These are phyloP conservation scores for Sordaria brevicollis DNA, from an alignment of 495 filamentous ascomycete species.

Conservation along the genomic window DNA sequence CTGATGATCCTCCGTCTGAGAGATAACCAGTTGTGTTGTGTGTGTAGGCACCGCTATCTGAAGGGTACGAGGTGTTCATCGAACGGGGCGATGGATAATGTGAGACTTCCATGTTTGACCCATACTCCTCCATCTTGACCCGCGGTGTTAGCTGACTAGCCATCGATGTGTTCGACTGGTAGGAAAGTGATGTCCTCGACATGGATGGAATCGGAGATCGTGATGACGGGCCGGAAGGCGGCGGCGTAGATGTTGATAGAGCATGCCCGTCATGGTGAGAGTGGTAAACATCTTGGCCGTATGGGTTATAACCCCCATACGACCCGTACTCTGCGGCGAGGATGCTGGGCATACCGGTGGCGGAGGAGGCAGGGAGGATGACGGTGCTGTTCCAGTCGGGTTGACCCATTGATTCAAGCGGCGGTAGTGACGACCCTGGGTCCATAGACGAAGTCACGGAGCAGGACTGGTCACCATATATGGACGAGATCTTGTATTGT, in stretches of 20 bases:
- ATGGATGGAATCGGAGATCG: conserved; percentile 28
- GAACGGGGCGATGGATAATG: conserved; percentile 39
- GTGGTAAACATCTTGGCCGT: conserved; percentile 39
- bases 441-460: conserved; percentile 28
- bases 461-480: conserved; percentile 34
- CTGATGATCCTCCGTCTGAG: conserved; percentile 35
- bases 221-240: conserved; percentile 28
- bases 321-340: conserved; percentile 43
- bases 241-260: conserved; percentile 31
- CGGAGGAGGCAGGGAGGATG: conserved; percentile 29
- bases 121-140: conserved; percentile 46
- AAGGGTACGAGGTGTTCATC: conserved; percentile 28
- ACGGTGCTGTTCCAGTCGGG: conserved; percentile 30
- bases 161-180: conserved; percentile 25
- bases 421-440: conserved; percentile 29
- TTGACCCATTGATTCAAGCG: conserved; percentile 33
- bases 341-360: conserved; percentile 34
- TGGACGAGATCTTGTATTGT: conserved; percentile 35
- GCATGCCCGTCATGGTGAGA: conserved; percentile 32
- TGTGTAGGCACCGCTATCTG: conserved; percentile 27
- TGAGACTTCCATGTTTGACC: conserved; percentile 28
- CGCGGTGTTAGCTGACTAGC: conserved; percentile 27
- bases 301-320: conserved; percentile 38
- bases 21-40: conserved; percentile 35
- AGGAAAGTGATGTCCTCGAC: conserved; percentile 25